Percentiles rank a stretch among this genome's conserved stretches.
phyloP scores from a whole-genome alignment of 768 basidiomycete species.

The Suillus occidentalis region DNA sequence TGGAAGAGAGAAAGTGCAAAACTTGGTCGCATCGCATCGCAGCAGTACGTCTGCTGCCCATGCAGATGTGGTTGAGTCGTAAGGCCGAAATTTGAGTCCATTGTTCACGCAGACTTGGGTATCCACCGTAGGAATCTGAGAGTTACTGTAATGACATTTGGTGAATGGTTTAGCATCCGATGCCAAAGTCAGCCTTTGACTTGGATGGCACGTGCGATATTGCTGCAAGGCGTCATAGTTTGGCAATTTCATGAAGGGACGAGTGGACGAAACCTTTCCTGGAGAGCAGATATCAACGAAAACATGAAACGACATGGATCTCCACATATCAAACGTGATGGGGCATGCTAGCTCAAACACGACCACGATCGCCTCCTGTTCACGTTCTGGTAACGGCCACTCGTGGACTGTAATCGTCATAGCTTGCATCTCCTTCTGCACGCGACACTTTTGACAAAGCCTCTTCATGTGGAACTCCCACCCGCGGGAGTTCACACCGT shows the following conservation, averaged over 20 bases:
- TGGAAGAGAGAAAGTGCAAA: constrained; percentile 36
- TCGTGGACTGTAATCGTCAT: constrained; percentile 41
- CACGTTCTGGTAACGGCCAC: constrained; percentile 43
- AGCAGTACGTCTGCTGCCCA: constrained; percentile 17
- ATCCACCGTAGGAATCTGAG: constrained; percentile 16
- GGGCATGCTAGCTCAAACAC: constrained; percentile 47
- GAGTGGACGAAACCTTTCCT: background rate
- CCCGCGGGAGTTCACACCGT: background rate
- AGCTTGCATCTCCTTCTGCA: constrained; percentile 14
- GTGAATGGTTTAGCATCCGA: constrained; percentile 25
- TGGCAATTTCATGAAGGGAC: constrained; percentile 17
- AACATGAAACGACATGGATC: constrained; percentile 39
- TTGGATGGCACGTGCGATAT: constrained; percentile 17
- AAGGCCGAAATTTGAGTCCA: constrained; percentile 32
- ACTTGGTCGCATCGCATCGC: background rate
- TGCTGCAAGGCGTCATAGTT: constrained; percentile 14
- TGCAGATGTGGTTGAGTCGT: constrained; percentile 22
- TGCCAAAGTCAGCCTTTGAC: constrained; percentile 22
- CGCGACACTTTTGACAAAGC: constrained; percentile 31
- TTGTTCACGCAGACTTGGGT: constrained; percentile 33
- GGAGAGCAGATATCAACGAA: constrained; percentile 36
- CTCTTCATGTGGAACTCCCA: background rate
- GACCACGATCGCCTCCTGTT: constrained; percentile 24
- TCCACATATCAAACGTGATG: constrained; percentile 42
- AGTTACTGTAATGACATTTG: constrained; percentile 16